A percentile compares a stretch with the other conserved stretches of the same genome.
Evolutionary conservation across 2,329 filamentous ascomycete genomes (phyloP).

Genomic region (Pseudogymnoascus sp.): DNA sequence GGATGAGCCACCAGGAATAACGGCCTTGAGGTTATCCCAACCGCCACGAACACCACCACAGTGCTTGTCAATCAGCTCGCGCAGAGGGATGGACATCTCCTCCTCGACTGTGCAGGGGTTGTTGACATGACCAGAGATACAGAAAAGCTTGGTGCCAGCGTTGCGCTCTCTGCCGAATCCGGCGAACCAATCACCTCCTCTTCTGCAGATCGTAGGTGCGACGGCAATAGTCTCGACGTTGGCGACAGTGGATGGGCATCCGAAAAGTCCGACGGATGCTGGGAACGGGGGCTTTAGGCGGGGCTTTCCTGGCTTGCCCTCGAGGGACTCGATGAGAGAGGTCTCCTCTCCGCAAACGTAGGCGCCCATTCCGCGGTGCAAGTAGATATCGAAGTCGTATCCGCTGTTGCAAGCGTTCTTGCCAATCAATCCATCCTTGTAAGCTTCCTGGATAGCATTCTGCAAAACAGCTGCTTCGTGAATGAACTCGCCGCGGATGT

Average conservation of each 20-base stretch:
- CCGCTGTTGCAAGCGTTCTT: conserved; percentile 97
- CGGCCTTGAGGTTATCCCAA: conserved; percentile 92
- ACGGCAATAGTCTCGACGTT: conserved; percentile 98
- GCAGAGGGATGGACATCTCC: conserved; percentile 96
- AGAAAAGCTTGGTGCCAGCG: conserved; percentile 94
- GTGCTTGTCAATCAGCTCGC: conserved; percentile 95
- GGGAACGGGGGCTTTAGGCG: conserved; percentile 98
- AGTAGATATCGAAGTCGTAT: conserved; percentile 95
- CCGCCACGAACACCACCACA: conserved; percentile 93
- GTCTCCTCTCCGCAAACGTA: conserved; percentile 99
- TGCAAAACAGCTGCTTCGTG: conserved; percentile 91
- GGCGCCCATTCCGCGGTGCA: conserved; percentile 93
- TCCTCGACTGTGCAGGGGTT: conserved; percentile 97
- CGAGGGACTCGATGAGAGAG: conserved; percentile 92
- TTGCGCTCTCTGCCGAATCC: conserved; percentile 93
- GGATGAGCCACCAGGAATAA: conserved; percentile 94
- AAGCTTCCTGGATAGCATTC: conserved; percentile 94
- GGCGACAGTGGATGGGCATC: conserved; percentile 94
- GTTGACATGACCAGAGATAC: conserved; percentile 98
- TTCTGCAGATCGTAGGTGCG: conserved; percentile 87
- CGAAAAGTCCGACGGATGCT: conserved; percentile 92
- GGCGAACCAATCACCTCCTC: conserved; percentile 89
- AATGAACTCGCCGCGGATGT: conserved; percentile 97
- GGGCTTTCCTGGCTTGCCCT: conserved; percentile 97
- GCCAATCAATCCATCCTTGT: conserved; percentile 86